A percentile compares a stretch with the other conserved stretches of the same genome.
Conservation (phyloP, 495 filamentous ascomycete species). For the Penicillium chermesinum region DNA sequence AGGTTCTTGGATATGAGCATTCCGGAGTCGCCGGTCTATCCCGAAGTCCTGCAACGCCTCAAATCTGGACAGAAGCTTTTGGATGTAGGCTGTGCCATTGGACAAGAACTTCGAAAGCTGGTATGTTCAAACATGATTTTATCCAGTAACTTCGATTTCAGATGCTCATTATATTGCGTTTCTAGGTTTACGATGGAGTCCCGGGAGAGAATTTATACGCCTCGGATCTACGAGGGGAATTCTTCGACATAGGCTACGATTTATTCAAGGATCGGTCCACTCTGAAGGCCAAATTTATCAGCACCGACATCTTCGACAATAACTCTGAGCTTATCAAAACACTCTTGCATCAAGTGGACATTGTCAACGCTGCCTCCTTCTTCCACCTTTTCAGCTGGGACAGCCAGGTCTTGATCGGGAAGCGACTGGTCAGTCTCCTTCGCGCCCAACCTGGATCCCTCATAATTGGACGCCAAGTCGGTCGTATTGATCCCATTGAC, state of each 20-base stretch:
- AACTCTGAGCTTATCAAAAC: constrained; percentile 24
- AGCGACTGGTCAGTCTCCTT: constrained; percentile 43
- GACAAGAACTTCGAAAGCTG: constrained; percentile 36
- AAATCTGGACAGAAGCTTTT: constrained; percentile 31
- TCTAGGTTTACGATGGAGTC: constrained; percentile 26
- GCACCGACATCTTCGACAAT: constrained; percentile 48
- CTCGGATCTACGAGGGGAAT: constrained; percentile 34
- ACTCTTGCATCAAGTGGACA: constrained; percentile 46
- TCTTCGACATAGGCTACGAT: constrained; percentile 44
- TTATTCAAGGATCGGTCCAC: constrained; percentile 41
- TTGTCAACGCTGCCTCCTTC: constrained; percentile 51
- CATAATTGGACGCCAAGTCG: constrained; percentile 47
- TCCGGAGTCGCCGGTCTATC: constrained; percentile 26
- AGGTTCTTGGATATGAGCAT: constrained; percentile 46
- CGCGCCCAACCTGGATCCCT: constrained; percentile 36
- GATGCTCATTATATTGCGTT: no score
- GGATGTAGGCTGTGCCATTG: constrained; percentile 40
- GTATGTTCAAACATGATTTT: constrained; percentile 17
- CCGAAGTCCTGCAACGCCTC: constrained; percentile 35
- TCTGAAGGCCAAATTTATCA: constrained; percentile 44
- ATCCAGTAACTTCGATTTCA: no score
- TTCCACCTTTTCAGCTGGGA: constrained; percentile 58
- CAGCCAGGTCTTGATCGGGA: constrained; percentile 45
- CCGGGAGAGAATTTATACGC: constrained; percentile 31
- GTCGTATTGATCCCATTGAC: constrained; percentile 23